phyloP scores from a whole-genome alignment of 805 yeast genomes.

The Teunomyces panamensis region DNA sequence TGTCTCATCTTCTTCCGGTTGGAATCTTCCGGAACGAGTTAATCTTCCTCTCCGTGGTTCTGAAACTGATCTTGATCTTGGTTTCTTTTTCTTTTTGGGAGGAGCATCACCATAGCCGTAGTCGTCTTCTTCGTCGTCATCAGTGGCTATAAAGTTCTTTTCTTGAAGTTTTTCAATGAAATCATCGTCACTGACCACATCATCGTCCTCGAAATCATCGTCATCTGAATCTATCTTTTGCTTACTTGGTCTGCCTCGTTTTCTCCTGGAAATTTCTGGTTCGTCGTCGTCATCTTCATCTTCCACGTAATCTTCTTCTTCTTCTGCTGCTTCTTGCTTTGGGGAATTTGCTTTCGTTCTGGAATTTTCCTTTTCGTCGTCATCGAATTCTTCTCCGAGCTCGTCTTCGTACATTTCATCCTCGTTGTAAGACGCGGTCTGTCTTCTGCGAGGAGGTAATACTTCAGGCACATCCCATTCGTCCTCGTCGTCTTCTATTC shows the following conservation, averaged over 20 bases:
- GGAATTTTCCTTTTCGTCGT: background rate
- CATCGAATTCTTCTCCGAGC: slow-evolving; percentile 16
- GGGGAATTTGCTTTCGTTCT: slow-evolving; percentile 2
- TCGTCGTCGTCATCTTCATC: slow-evolving; percentile 14
- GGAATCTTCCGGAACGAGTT: slow-evolving; percentile 15
- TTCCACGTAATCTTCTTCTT: slow-evolving; percentile 5
- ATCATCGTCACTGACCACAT: slow-evolving; percentile 18
- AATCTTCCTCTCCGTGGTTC: slow-evolving; percentile 21
- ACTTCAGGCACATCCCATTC: slow-evolving; percentile 16
- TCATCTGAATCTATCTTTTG: slow-evolving; percentile 17
- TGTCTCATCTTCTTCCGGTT: slow-evolving; percentile 5
- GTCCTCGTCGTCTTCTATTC: slow-evolving; percentile 13
- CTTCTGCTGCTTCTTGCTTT: slow-evolving; percentile 2
- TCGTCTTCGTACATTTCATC: slow-evolving; percentile 28
- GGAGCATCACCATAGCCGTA: slow-evolving; percentile 15
- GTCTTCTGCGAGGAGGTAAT: slow-evolving; percentile 13
- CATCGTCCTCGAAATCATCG: slow-evolving; percentile 15
- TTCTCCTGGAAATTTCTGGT: slow-evolving; percentile 10
- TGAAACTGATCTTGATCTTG: slow-evolving; percentile 22
- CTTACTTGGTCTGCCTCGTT: slow-evolving; percentile 6
- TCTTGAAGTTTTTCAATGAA: slow-evolving; percentile 30
- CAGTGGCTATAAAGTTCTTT: slow-evolving; percentile 35
- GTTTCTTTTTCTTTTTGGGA: slow-evolving; percentile 11
- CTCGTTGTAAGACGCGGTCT: slow-evolving; percentile 14
- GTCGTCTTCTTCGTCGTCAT: slow-evolving; percentile 29